Base-by-base conservation (phyloP, 2,329 filamentous ascomycete species). In the Coniella lustricola region DNA sequence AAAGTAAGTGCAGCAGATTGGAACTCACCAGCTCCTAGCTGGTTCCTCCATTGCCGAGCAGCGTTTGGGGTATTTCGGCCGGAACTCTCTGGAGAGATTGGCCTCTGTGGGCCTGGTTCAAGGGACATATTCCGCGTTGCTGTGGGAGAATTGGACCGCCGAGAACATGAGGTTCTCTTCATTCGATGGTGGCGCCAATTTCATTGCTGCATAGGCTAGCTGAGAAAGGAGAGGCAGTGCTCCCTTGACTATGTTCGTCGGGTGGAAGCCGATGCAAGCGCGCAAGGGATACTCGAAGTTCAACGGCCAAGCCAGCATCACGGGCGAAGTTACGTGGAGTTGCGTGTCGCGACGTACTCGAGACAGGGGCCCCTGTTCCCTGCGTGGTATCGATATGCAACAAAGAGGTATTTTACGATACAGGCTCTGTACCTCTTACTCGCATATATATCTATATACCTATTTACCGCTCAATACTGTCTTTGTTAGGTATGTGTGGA, bases 81-180 rank as follows among this genome's bases (percentile, higher is more conserved):
- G 64, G 89, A 93, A 76, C 85, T 90, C 64, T 87, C 81, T 60
- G 89, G 89, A 54, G 90, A 93, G 58, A 73, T 69, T 49, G 81
- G 82, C 60, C 75, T 76, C 52, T 75, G 76, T 55, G 71, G 67
- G 56, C 69, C 72, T 50, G 75, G 72, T 66, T 86, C 82, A 70
- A 81, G 78, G 62, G 79, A 74, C 83, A 87, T 86, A 45, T 52
- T 54, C 39, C 41, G 35, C 40, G 49, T 44, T 39, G 52, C 42
- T 61, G 55, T 20, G 33, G 33, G 42, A 47, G 29, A 35, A 33
- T 35, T 54, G 16, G 39, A 29, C 37, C 21, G 38, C 33, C 34
- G 49, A 55, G 52, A 52, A 49, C 54, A 52, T 54, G 48, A 40
- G 47, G 52, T 51, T 34, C 52, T 53, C 52, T 39, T 10, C 38